Conservation (phyloP, 108 stramenopile species). For the Nitzschia putrida region DNA sequence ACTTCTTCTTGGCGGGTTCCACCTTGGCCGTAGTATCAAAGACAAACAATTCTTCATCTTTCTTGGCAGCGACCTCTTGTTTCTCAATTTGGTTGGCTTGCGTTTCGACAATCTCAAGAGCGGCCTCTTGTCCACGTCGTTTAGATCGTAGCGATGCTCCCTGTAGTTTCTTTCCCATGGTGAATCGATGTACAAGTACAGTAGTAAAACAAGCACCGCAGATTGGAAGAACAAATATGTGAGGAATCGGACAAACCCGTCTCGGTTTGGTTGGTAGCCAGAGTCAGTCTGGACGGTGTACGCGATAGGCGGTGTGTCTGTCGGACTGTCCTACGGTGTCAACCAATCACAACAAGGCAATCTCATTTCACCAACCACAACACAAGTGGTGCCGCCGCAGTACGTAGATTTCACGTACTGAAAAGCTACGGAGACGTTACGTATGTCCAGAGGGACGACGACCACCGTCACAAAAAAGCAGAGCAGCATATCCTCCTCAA, state of each 20-base stretch:
- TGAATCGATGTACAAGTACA: background rate
- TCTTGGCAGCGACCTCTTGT: conserved; percentile 41
- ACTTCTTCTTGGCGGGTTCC: conserved; percentile 28
- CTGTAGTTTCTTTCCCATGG: conserved; percentile 71
- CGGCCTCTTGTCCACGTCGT: conserved; percentile 56
- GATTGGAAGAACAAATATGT: background rate
- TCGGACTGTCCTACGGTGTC: no score
- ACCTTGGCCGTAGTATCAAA: conserved; percentile 61
- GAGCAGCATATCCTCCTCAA: no score
- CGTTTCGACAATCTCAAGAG: conserved; percentile 51
- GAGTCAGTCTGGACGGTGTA: background rate
- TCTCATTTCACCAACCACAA: no score
- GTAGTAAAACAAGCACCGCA: no score
- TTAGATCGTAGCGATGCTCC: conserved; percentile 64
- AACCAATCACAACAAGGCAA: no score
- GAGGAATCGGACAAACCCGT: background rate
- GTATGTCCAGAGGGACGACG: no score
- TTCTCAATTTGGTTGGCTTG: conserved; percentile 50
- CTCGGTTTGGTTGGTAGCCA: background rate
- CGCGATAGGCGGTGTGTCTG: no score
- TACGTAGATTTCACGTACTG: no score
- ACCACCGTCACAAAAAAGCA: no score
- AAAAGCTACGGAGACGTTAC: no score
- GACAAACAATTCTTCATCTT: conserved; percentile 77
- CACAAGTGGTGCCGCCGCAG: no score